Percentiles rank a stretch among this genome's conserved stretches.
Evolutionary conservation across 176 grass and related monocot genomes (phyloP).

Genomic region (Chrysopogon serrulatus): DNA sequence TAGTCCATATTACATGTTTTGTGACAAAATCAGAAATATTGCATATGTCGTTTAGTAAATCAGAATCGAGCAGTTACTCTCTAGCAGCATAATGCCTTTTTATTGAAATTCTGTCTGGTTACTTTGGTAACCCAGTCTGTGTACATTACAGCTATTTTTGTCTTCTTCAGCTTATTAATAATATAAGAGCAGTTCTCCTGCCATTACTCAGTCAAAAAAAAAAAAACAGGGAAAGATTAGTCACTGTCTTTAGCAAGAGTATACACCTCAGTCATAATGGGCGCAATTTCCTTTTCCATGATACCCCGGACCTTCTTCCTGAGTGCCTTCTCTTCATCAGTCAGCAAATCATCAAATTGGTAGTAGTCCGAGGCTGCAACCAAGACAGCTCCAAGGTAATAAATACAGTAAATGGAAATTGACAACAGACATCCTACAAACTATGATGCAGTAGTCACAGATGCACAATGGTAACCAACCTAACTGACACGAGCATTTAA

Average conservation of each 20-base stretch:
- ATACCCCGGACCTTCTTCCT: slow-evolving; percentile 62
- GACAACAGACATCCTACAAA: not conserved
- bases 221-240: not conserved
- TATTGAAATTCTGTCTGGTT: not conserved
- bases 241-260: slow-evolving; percentile 20
- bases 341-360: slow-evolving; percentile 88
- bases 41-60: not conserved
- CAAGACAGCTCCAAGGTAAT: not conserved
- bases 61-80: not conserved
- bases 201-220: not conserved
- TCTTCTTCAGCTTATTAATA: not conserved
- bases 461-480: not conserved
- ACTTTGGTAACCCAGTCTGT: not conserved
- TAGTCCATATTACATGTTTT: not conserved
- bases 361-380: slow-evolving; percentile 91
- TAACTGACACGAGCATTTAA: not conserved
- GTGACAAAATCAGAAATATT: not conserved
- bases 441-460: not conserved
- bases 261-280: slow-evolving; percentile 92
- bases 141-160: not conserved
- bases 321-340: slow-evolving; percentile 58
- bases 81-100: not conserved
- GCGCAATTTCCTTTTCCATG: slow-evolving; percentile 82
- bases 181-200: not conserved
- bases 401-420: not conserved